Base-by-base conservation (phyloP, 2,329 filamentous ascomycete species). In the Penicillium hordei region DNA sequence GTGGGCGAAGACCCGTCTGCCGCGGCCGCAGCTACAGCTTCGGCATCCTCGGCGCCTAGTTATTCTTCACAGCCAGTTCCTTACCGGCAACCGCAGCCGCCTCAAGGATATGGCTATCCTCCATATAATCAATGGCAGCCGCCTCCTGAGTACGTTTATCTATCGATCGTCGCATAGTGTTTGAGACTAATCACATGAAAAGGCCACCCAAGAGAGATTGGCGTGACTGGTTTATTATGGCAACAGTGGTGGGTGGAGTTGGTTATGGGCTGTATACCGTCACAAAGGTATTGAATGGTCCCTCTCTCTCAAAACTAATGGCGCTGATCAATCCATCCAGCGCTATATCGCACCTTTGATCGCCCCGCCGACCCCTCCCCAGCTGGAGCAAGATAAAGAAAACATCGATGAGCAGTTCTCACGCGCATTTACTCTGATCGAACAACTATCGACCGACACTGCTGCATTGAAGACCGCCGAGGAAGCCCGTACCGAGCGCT, bases 191-290 rank as follows among this genome's bases (percentile, higher is more conserved):
- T 55, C 36, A 43, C 29, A 54, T 54, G 39, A 40, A 27, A 44
- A 79, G 77, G 60, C 77, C 86, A 2, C 92, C 92, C 3, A 88
- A 86, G 72, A 83, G 94, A 70, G 94, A 99, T 77, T 99, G 94
- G 94, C 85, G 95, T 60, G 94, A 99, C 73, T 97, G 92, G 90
- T 99, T 99, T 77, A 97, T 99, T 76, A 96, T 97, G 91, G 94
- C 94, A 8, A 99, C 94, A 0, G 90, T 97, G 13, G 89, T 95
- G 61, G 89, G 92, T 57, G 91, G 93, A 48, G 88, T 97, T 21
- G 84, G 91, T 39, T 97, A 97, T 70, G 93, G 93, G 0, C 77
- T 96, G 23, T 99, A 94, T 72, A 85, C 88, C 63, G 83, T 97
- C 17, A 90, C 92, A 60, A 95, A 95, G 85, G 89, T 91, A 60